Evolutionary conservation across 2,329 filamentous ascomycete genomes (phyloP).

Genomic region (Chrysosphaeria jannelii): DNA sequence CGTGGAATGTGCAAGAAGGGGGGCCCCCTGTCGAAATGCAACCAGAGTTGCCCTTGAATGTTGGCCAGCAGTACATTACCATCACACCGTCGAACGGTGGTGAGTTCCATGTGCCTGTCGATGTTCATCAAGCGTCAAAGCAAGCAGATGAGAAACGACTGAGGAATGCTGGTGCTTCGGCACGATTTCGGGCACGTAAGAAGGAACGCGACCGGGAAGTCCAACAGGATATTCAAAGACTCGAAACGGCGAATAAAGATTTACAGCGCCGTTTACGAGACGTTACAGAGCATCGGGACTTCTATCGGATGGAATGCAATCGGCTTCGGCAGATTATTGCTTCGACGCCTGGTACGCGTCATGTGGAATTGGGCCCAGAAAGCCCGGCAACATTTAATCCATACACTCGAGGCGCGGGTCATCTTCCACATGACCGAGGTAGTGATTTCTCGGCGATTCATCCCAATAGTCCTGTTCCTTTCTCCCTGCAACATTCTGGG

Average conservation of each 20-base stretch:
- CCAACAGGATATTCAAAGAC: constrained; percentile 32
- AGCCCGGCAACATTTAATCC: no score
- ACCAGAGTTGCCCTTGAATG: no score
- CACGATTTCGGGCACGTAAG: constrained; percentile 49
- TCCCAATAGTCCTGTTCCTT: no score
- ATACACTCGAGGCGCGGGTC: no score
- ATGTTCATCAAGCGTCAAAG: constrained; percentile 54
- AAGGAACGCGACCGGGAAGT: constrained; percentile 60
- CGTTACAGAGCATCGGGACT: constrained; percentile 32
- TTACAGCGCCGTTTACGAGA: constrained; percentile 22
- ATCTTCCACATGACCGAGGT: no score
- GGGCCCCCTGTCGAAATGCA: no score
- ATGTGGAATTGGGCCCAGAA: no score
- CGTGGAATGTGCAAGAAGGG: no score
- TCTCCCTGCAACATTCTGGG: no score
- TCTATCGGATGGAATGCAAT: constrained; percentile 43
- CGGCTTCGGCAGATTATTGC: constrained; percentile 35
- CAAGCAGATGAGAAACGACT: constrained; percentile 64
- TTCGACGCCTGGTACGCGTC: no score
- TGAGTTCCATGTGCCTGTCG: constrained; percentile 32
- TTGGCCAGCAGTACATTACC: constrained; percentile 8
- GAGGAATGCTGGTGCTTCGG: constrained; percentile 62
- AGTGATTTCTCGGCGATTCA: no score
- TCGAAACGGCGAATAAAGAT: constrained; percentile 39
- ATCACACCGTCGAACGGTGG: constrained; percentile 11